Base-by-base conservation (phyloP, 1,284 basidiomycete genomes). In the Peniophora sp. region DNA sequence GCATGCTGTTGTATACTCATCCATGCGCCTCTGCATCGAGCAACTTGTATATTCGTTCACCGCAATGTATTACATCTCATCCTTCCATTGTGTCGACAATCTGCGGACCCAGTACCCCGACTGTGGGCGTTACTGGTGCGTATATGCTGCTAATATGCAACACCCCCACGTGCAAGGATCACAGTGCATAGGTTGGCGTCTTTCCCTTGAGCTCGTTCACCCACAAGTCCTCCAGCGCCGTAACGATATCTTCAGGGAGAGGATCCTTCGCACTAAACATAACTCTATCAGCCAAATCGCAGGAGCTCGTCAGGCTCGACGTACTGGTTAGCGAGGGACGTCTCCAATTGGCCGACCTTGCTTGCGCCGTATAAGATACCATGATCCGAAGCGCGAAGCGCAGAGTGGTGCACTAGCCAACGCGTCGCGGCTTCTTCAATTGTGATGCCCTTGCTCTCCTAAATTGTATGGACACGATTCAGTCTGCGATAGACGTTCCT, bases 371-470 rank as follows among this genome's bases (percentile, higher is more conserved):
- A 52, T 8, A 54, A 23, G 11, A 50, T 25, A 6, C 53, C 51
- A 32, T 48, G 51, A 22, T 54, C 47, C 17, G 32, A 22, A 2
- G 34, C 20, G 20, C 46, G 51, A 52, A 57, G 36, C 35, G 48
- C 36, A 22, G 59, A 61, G 50, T 65, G 64, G 48, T 66, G 62
- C 8, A 50, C 53, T 25, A 64, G 43, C 65, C 64, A 63, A n/a
- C 64, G 55, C 5, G 61, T 50, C 8, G 61, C 64, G n/a, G 58
- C 55, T 47, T 64, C 64, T 16, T 53, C 51, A 24, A 62, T 48
- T 1, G 59, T 59, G 10, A 64, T 46, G 3, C 49, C 48, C 39
- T 61, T 52, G 39, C 51, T 48, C 3, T 55, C 49, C 17, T 52
- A 35, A 20, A 45, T 10, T 12, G 11, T 27, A 14, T 16, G 10